Percentiles rank a stretch among this genome's conserved stretches.
phyloP scores from a whole-genome alignment of 2,329 filamentous ascomycete genomes.

The Beauveria varroae region DNA sequence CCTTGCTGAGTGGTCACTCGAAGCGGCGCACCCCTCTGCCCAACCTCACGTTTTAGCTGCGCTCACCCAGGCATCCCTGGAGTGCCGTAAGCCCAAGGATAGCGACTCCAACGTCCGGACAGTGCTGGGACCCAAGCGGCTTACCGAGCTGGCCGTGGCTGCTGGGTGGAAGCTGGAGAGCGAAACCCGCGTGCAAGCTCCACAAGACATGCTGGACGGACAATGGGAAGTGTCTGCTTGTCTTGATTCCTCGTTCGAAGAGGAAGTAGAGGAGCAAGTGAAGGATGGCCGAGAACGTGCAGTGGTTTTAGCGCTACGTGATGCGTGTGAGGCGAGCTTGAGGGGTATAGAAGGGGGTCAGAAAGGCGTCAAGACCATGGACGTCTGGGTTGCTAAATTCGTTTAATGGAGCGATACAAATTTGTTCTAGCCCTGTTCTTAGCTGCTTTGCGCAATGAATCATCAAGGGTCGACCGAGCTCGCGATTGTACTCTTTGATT shows the following conservation, averaged over 20 bases:
- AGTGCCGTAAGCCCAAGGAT: conserved; percentile 8
- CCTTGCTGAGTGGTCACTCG: conserved; percentile 14
- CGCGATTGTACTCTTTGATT: no score
- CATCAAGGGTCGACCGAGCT: no score
- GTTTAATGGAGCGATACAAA: neutral
- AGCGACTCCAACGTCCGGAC: conserved; percentile 12
- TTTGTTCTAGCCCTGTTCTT: neutral
- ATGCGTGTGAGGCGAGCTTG: conserved; percentile 14
- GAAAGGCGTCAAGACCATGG: conserved; percentile 10
- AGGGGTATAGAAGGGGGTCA: conserved; percentile 8
- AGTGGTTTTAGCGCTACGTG: conserved; percentile 13
- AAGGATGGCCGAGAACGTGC: conserved; percentile 13
- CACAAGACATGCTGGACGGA: conserved; percentile 13
- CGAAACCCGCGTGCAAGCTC: conserved; percentile 11
- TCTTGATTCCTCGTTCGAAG: conserved; percentile 11
- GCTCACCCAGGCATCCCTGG: conserved; percentile 13
- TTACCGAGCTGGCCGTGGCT: neutral
- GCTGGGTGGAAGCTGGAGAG: conserved; percentile 14
- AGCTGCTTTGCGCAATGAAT: no score
- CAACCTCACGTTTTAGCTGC: conserved; percentile 14
- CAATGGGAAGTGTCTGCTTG: conserved; percentile 15
- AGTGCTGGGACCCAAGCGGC: neutral
- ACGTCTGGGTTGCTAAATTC: conserved; percentile 13
- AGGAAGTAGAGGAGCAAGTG: conserved; percentile 11
- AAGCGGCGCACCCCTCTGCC: neutral